Percentiles rank a stretch among this genome's conserved stretches.
These are phyloP conservation scores for Cucumis cinereus DNA, from an alignment of 306 rosid species.

Conservation along the genomic window DNA sequence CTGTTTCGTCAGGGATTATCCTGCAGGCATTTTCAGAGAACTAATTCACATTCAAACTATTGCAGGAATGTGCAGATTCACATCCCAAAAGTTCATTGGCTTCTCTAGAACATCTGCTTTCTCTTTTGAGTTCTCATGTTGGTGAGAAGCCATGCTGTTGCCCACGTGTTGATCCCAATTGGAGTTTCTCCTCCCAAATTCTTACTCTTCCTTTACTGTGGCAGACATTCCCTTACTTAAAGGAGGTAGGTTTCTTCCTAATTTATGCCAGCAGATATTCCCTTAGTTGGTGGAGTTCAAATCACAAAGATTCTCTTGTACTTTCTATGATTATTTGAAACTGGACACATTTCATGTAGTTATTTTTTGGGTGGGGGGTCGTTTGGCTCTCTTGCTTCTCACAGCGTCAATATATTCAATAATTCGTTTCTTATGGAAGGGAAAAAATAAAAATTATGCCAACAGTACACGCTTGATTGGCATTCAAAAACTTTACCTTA, in stretches of 20 bases:
- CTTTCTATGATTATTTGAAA: neutral
- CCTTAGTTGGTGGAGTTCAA: neutral
- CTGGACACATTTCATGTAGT: neutral
- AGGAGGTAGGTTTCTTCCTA: constrained; percentile 40
- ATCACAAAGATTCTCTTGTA: neutral
- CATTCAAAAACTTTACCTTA: neutral
- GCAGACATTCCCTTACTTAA: constrained; percentile 59
- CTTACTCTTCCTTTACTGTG: constrained; percentile 81
- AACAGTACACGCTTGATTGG: neutral
- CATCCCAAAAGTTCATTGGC: constrained; percentile 30
- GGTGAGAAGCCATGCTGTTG: constrained; percentile 70
- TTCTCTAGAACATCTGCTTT: constrained; percentile 64
- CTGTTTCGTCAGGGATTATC: neutral
- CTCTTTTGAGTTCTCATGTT: constrained; percentile 45
- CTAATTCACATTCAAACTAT: constrained; percentile 12
- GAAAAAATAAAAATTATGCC: neutral
- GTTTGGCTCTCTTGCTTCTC: neutral
- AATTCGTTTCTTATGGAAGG: neutral
- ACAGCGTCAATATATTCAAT: neutral
- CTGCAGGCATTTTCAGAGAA: neutral
- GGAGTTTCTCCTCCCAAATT: constrained; percentile 84
- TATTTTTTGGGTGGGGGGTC: neutral
- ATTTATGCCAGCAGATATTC: neutral
- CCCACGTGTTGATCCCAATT: constrained; percentile 38
- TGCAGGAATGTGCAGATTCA: constrained; percentile 41